Base-by-base conservation (phyloP, 2,329 filamentous ascomycete genomes). In the Aspergillus eucalypticola region DNA sequence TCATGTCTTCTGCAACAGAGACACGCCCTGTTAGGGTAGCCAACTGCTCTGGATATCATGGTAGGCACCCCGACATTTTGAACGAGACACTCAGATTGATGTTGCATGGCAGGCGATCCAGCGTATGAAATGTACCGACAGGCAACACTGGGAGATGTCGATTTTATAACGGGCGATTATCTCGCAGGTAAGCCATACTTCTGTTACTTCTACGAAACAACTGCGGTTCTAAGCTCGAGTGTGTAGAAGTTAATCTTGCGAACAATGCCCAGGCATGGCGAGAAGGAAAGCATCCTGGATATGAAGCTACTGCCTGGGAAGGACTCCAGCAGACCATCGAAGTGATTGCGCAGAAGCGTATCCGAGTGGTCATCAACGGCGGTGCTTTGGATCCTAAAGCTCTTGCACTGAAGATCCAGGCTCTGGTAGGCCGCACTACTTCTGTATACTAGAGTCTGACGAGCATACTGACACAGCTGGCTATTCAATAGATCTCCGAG, bases 341-440 rank as follows among this genome's bases (percentile, higher is more conserved):
- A 3, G 67, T 82, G 5, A 74, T 83, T 62, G 71, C 77, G 1
- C 71, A 80, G 52, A 80, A 83, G 60, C 67, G 76, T 0, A 86
- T 86, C 71, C 84, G 83, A 61, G 75, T 86, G 11, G 75, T 85
- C 38, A 75, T 85, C 58, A 86, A 87, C 64, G 84, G 84, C 2
- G 85, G 85, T 0, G 82, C 80, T 2, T 76, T 83, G 15, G 83
- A 86, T 59, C 85, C 85, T 0, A 76, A 76, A 59, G 82, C 79
- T 0, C 66, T 87, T 15, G 82, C 84, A 2, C 66, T 80, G 54
- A 78, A 80, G 58, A 74, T 80, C 0, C 69, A 76, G 4, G 67
- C 75, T 17, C 62, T 84, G 60, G 76, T 77, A 39, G 63, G 63
- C 65, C 65, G 6, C 21, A 29, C 6, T 19, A 10, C 8, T 19